These are phyloP conservation scores for Bolboschoenoplectus hybrid DNA, from an alignment of 202 grass and related monocot genomes.

Conservation along the genomic window DNA sequence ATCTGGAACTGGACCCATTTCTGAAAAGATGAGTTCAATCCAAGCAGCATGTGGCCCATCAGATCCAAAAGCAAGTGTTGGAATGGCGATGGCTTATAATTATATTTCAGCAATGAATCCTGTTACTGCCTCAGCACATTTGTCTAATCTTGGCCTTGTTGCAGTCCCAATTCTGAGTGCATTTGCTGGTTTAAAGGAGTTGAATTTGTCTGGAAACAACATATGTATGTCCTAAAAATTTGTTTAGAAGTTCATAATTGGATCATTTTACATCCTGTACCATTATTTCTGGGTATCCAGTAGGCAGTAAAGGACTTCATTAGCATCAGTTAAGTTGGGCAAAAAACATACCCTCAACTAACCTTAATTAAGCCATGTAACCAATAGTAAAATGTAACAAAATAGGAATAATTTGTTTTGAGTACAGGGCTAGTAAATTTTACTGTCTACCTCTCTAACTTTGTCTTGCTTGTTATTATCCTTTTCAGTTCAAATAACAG, in stretches of 20 bases:
- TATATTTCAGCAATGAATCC: constrained; percentile 88
- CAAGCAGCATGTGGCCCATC: constrained; percentile 45
- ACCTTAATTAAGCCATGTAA: neutral
- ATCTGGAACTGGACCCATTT: constrained; percentile 19
- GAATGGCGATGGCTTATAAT: constrained; percentile 85
- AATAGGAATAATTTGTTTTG: neutral
- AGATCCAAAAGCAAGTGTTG: constrained; percentile 45
- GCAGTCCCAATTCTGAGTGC: constrained; percentile 66
- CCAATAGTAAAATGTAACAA: neutral
- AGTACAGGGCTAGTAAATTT: neutral
- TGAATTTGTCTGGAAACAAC: constrained; percentile 83
- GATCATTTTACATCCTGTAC: neutral
- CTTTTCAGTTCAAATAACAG: constrained; percentile 75
- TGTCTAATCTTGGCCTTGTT: constrained; percentile 82
- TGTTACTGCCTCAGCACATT: constrained; percentile 70
- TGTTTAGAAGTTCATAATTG: constrained; percentile 21
- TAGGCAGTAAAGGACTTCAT: neutral
- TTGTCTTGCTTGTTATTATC: constrained; percentile 3
- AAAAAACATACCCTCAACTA: neutral
- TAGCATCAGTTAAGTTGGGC: neutral
- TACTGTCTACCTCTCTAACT: neutral
- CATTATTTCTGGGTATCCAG: neutral
- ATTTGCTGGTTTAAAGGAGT: constrained; percentile 69
- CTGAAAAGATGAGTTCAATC: constrained; percentile 36
- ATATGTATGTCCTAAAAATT: constrained; percentile 56